These are phyloP conservation scores for Myriosclerotinia curreyana DNA, from an alignment of 2,329 filamentous ascomycete species.

Conservation along the genomic window DNA sequence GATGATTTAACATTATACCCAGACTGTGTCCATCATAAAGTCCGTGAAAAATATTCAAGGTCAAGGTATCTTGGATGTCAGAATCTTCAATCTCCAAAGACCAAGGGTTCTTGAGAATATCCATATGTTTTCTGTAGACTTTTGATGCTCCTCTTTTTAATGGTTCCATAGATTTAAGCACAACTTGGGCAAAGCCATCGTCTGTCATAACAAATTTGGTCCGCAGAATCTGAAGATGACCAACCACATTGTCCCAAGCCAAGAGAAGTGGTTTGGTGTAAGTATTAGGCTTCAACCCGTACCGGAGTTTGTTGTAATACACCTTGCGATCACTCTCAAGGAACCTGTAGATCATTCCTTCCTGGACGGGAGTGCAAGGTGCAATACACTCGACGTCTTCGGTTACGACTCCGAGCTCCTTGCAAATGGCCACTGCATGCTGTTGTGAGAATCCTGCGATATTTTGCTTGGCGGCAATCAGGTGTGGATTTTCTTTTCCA, in stretches of 20 bases:
- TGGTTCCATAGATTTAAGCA: conserved; percentile 46
- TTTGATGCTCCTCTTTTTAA: background rate
- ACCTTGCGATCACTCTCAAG: conserved; percentile 54
- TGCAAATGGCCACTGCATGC: conserved; percentile 39
- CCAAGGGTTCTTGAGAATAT: conserved; percentile 34
- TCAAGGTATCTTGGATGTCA: conserved; percentile 42
- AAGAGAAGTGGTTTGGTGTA: conserved; percentile 48
- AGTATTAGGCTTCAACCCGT: conserved; percentile 49
- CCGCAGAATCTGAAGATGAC: conserved; percentile 61
- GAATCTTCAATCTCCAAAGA: conserved; percentile 23
- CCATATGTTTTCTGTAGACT: conserved; percentile 26
- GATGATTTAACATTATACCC: conserved; percentile 58
- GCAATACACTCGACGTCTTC: conserved; percentile 67
- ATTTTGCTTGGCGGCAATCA: conserved; percentile 41
- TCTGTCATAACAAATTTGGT: conserved; percentile 69
- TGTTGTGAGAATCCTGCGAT: conserved; percentile 43
- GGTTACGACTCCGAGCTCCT: conserved; percentile 49
- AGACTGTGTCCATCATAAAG: conserved; percentile 85
- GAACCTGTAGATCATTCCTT: conserved; percentile 77
- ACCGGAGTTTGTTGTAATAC: conserved; percentile 76
- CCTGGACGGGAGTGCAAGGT: conserved; percentile 81
- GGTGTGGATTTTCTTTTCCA: conserved; percentile 28
- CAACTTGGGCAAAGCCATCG: conserved; percentile 74
- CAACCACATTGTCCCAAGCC: conserved; percentile 57
- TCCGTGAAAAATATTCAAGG: conserved; percentile 76